Percentiles rank a stretch among this genome's conserved stretches.
phyloP scores from a whole-genome alignment of 2,329 filamentous ascomycete species.

The Neofusicoccum kwambonambiense region DNA sequence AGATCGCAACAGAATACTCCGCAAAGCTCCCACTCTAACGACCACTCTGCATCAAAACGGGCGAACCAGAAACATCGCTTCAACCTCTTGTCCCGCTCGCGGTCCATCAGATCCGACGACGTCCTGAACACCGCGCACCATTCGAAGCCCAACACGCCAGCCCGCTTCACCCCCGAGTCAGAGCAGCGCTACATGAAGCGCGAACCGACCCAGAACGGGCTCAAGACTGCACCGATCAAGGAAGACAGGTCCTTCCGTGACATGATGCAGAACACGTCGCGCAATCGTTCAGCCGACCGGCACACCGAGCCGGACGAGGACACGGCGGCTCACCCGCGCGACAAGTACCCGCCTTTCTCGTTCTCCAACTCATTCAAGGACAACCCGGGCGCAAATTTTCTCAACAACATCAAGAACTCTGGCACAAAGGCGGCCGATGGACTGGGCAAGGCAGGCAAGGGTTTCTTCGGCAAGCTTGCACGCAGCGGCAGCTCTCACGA shows the following conservation, averaged over 20 bases:
- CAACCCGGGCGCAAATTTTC: conserved; percentile 61
- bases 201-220: conserved; percentile 42
- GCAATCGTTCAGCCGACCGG: conserved; percentile 74
- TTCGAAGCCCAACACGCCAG: conserved; percentile 30
- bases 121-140: conserved; percentile 25
- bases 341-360: conserved; percentile 29
- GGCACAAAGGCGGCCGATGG: conserved; percentile 72
- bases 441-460: conserved; percentile 69
- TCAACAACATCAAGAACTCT: conserved; percentile 71
- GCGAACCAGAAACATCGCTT: conserved; percentile 21
- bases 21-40: conserved; percentile 6
- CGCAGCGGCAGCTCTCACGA: conserved; percentile 70
- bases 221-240: conserved; percentile 64
- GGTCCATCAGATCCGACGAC: conserved; percentile 47
- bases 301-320: conserved; percentile 37
- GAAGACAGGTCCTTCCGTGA: conserved; percentile 68
- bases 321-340: conserved; percentile 25
- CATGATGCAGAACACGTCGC: conserved; percentile 58
- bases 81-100: conserved; percentile 41
- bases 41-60: conserved; percentile 2
- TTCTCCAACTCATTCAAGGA: conserved; percentile 57
- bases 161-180: conserved; percentile 18
- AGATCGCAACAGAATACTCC: conserved; percentile 13
- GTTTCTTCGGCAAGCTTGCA: conserved; percentile 75
- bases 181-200: conserved; percentile 29